Conservation (phyloP, 441 rosid species). For the Eutrema salsugineum region DNA sequence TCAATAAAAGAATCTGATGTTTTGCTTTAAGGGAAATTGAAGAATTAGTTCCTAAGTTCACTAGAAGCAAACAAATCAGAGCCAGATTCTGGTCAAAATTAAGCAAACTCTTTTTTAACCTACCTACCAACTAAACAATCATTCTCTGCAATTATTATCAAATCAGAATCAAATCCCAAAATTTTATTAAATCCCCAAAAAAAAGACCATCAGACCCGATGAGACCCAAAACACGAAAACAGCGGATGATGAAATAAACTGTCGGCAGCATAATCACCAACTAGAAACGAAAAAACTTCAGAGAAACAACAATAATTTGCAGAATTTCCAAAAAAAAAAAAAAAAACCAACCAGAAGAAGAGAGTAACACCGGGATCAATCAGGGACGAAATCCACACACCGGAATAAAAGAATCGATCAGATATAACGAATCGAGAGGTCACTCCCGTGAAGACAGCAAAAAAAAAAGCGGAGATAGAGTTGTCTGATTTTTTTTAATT, state of each 20-base stretch:
- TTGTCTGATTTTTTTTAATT: not conserved
- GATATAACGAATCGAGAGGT: not conserved
- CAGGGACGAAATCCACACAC: not conserved
- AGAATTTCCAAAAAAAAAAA: not conserved
- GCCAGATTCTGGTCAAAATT: not conserved
- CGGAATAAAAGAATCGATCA: not conserved
- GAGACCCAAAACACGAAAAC: not conserved
- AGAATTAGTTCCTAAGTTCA: conserved; percentile 7
- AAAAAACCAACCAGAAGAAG: conserved; percentile 26
- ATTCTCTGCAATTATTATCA: not conserved
- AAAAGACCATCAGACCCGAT: not conserved
- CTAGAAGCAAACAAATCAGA: conserved; percentile 7
- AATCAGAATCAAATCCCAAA: not conserved
- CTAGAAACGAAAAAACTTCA: not conserved
- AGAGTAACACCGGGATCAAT: not conserved
- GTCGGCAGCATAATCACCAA: not conserved
- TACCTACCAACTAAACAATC: not conserved
- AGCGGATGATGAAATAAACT: not conserved
- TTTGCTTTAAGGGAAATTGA: conserved; percentile 20
- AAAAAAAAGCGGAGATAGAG: not conserved
- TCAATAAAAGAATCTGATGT: conserved; percentile 20
- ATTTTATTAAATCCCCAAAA: not conserved
- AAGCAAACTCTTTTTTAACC: not conserved
- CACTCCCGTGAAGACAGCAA: conserved; percentile 13
- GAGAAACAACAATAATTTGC: not conserved